Evolutionary conservation across 2,329 filamentous ascomycete genomes (phyloP).

Genomic region (Cladosporium sp.): DNA sequence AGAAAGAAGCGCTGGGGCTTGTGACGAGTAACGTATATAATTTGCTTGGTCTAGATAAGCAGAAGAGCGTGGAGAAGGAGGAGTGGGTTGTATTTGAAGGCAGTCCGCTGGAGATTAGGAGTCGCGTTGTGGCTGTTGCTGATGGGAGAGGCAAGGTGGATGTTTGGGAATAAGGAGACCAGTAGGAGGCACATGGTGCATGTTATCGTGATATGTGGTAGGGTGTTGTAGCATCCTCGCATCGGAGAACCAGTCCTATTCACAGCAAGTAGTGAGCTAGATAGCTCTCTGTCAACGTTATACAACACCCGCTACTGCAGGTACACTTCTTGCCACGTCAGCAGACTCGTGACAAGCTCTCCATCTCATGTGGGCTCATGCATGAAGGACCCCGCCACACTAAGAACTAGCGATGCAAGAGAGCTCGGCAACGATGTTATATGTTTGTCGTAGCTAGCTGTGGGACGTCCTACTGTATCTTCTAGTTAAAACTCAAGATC

Average conservation of each 20-base stretch:
- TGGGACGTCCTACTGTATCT: not conserved
- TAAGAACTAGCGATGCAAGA: not conserved
- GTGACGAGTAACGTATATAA: slow-evolving; percentile 56
- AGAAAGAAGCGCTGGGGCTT: slow-evolving; percentile 54
- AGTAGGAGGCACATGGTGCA: too few species aligned
- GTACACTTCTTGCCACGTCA: slow-evolving; percentile 17
- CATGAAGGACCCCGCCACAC: slow-evolving; percentile 1
- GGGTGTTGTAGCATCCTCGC: too few species aligned
- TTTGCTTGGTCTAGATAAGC: slow-evolving; percentile 48
- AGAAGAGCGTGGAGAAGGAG: slow-evolving; percentile 17
- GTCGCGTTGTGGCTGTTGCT: slow-evolving; percentile 52
- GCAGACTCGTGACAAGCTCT: slow-evolving; percentile 11
- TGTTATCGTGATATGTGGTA: too few species aligned
- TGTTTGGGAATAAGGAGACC: slow-evolving; percentile 20
- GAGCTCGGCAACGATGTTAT: not conserved
- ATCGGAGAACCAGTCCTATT: too few species aligned
- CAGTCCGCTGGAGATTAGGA: slow-evolving; percentile 57
- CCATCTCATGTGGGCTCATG: not conserved
- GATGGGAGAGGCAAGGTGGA: slow-evolving; percentile 34
- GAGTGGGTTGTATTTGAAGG: slow-evolving; percentile 63
- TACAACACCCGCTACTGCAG: slow-evolving; percentile 13
- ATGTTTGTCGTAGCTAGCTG: not conserved
- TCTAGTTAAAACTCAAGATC: not conserved
- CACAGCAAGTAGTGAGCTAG: too few species aligned
- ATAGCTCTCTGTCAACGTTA: too few species aligned